Conservation (phyloP, 257 asterid species). For the Ocimum tenuiflorum region DNA sequence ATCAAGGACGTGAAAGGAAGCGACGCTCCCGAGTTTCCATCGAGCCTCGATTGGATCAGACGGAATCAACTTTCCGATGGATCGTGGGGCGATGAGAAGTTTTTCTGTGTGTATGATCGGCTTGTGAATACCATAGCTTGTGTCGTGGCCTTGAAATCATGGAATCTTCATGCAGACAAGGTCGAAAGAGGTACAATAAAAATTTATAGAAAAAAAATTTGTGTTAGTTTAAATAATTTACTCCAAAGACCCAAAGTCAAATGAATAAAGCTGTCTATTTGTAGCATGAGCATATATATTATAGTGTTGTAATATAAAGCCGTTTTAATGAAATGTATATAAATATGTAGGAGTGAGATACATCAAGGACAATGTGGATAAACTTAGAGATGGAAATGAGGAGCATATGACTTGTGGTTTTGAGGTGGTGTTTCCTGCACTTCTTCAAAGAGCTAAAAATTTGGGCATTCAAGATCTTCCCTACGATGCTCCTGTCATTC, state of each 20-base stretch:
- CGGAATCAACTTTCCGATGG: constrained; percentile 13
- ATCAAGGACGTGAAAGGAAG: neutral
- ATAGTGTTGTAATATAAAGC: too few relatives aligned
- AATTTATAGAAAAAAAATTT: too few relatives aligned
- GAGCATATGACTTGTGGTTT: constrained; percentile 43
- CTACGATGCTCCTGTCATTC: constrained; percentile 17
- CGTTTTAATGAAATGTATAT: too few relatives aligned
- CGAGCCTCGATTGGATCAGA: constrained; percentile 8
- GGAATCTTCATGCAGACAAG: neutral
- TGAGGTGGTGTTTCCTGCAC: constrained; percentile 35
- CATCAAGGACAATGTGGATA: constrained; percentile 26
- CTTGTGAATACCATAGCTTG: constrained; percentile 2
- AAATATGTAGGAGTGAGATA: constrained; percentile 20
- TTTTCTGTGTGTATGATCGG: neutral
- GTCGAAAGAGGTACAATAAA: neutral
- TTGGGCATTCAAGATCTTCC: constrained; percentile 28
- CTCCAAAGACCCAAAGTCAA: too few relatives aligned
- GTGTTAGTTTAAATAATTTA: too few relatives aligned
- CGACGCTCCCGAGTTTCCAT: neutral
- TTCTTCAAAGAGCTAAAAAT: constrained; percentile 26
- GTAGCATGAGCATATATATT: too few relatives aligned
- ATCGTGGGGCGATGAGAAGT: constrained; percentile 11
- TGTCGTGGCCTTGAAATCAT: constrained; percentile 12
- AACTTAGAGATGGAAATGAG: constrained; percentile 17
- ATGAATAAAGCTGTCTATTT: too few relatives aligned